phyloP scores from a whole-genome alignment of 1,139 yeast genomes.

The Kodamaea ohmeri region DNA sequence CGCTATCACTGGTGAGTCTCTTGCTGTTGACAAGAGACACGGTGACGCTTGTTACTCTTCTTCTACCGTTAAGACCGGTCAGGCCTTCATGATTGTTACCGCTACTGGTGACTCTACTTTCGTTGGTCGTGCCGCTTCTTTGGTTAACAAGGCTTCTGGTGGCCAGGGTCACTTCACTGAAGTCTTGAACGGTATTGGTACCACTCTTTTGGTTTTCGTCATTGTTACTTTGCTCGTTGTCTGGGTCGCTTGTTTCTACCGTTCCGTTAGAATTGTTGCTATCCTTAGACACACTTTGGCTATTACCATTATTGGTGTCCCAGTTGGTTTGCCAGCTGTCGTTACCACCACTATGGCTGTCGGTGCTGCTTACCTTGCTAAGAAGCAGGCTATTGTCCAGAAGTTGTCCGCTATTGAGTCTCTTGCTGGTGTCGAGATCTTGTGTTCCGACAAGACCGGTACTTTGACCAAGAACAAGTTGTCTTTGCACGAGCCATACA shows the following conservation, averaged over 20 bases:
- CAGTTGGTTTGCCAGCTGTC: conserved; percentile 99
- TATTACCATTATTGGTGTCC: conserved; percentile 98
- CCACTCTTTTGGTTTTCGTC: conserved; percentile 84
- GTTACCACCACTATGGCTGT: conserved; percentile 99
- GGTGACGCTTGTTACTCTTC: conserved; percentile 93
- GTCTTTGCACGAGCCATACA: conserved; percentile 97
- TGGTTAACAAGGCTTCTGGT: conserved; percentile 92
- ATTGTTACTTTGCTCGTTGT: conserved; percentile 83
- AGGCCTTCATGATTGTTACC: conserved; percentile 91
- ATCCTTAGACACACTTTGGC: conserved; percentile 94
- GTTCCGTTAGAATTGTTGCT: conserved; percentile 83
- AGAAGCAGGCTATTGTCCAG: conserved; percentile 98
- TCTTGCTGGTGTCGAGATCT: conserved; percentile 97
- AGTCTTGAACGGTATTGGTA: conserved; percentile 97
- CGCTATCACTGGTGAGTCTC: conserved; percentile 97
- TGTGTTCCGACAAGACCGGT: conserved; percentile 99
- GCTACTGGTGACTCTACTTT: conserved; percentile 93
- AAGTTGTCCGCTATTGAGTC: conserved; percentile 98
- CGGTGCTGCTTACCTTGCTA: conserved; percentile 99
- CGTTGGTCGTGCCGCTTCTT: conserved; percentile 96
- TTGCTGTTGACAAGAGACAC: conserved; percentile 89
- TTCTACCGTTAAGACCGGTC: conserved; percentile 96
- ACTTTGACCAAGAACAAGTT: conserved; percentile 97
- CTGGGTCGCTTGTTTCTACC: conserved; percentile 95
- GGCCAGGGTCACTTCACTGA: conserved; percentile 97